Evolutionary conservation across 345 rosid genomes (phyloP).

Genomic region (Gossypium raimondii): DNA sequence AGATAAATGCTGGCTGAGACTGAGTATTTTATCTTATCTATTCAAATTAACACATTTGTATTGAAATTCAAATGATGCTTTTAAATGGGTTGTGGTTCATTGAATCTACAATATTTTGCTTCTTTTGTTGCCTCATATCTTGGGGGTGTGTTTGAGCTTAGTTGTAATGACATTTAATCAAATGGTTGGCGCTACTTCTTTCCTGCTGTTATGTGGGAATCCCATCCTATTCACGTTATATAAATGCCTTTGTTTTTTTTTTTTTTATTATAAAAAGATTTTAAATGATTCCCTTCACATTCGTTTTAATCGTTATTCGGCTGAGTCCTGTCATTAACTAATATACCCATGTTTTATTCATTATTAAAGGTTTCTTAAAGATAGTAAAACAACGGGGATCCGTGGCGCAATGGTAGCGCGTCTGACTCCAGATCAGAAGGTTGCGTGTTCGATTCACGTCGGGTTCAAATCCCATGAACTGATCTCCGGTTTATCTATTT

Average conservation of each 20-base stretch:
- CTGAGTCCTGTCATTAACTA: no score
- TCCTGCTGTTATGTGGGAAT: background rate
- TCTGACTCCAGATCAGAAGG: constrained; percentile 99
- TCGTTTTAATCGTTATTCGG: no score
- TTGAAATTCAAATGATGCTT: background rate
- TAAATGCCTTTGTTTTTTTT: no score
- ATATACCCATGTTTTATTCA: no score
- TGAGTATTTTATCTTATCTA: background rate
- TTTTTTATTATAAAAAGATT: no score
- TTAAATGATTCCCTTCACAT: no score
- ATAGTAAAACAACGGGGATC: constrained; percentile 29
- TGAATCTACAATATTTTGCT: background rate
- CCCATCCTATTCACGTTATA: background rate
- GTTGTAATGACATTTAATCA: background rate
- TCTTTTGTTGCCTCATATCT: background rate
- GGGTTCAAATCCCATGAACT: constrained; percentile 34
- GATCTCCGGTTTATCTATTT: background rate
- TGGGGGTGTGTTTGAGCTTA: background rate
- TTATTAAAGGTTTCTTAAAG: no score
- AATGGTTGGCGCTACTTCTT: background rate
- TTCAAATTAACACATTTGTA: background rate
- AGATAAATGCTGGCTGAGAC: background rate
- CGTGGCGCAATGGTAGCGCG: constrained; percentile 99
- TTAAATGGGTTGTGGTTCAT: background rate
- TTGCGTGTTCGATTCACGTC: constrained; percentile 97